A percentile compares a stretch with the other conserved stretches of the same genome.
phyloP scores from a whole-genome alignment of 352 stramenopile genomes.

The Globisporangium sylvaticum region DNA sequence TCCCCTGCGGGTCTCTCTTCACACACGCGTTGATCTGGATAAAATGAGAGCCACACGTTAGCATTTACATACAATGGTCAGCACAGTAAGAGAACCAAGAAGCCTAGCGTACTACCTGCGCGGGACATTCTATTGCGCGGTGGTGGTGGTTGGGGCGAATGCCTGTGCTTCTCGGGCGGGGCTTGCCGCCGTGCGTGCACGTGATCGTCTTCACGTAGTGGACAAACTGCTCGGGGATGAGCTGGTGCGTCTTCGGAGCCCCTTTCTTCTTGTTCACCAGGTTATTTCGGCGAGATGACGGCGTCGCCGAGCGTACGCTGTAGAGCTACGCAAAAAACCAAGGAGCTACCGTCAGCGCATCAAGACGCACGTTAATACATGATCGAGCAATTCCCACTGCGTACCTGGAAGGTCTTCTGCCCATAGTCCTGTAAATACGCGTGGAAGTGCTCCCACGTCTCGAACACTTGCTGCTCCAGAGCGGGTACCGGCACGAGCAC shows the following conservation, averaged over 20 bases:
- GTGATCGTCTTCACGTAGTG: slow-evolving; percentile 35
- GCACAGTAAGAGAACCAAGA: no score
- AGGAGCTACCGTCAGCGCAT: neutral
- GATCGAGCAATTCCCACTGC: no score
- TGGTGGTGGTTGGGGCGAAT: slow-evolving; percentile 23
- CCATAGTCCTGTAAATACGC: slow-evolving; percentile 18
- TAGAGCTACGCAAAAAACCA: slow-evolving; percentile 18
- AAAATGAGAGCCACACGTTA: neutral
- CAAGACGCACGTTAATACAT: no score
- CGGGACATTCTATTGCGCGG: slow-evolving; percentile 29
- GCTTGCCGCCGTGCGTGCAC: slow-evolving; percentile 33
- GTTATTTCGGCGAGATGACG: slow-evolving; percentile 21
- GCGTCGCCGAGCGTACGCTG: slow-evolving; percentile 28
- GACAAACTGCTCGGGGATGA: slow-evolving; percentile 25
- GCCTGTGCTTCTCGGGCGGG: slow-evolving; percentile 21
- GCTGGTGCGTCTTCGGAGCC: neutral
- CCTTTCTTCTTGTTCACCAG: slow-evolving; percentile 21
- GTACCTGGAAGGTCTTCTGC: slow-evolving; percentile 22
- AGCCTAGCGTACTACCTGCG: slow-evolving; percentile 22
- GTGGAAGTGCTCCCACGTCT: slow-evolving; percentile 30
- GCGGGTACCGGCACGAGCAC: slow-evolving; percentile 18
- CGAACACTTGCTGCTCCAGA: slow-evolving; percentile 21
- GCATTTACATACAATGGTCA: neutral
- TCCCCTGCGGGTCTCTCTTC: slow-evolving; percentile 17
- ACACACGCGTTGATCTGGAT: slow-evolving; percentile 38